These are phyloP conservation scores for Paragyromitra xinjiangensis DNA, from an alignment of 495 filamentous ascomycete genomes.

Conservation along the genomic window DNA sequence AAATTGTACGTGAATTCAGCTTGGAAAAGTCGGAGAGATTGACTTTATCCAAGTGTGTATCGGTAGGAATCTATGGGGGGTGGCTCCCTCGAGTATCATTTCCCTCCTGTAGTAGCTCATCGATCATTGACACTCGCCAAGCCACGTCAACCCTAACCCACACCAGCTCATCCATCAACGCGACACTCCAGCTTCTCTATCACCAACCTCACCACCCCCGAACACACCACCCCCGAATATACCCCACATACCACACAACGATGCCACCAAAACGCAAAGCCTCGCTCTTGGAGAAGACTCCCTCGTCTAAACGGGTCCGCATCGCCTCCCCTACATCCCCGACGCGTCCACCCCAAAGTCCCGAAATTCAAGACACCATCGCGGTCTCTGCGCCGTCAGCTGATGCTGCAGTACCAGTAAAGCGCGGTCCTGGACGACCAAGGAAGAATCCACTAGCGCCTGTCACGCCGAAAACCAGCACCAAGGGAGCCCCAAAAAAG, in stretches of 20 bases:
- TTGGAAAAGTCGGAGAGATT: no score
- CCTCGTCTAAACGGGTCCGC: slow-evolving; percentile 45
- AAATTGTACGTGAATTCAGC: no score
- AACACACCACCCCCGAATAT: slow-evolving; percentile 6
- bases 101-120: neutral
- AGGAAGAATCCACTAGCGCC: slow-evolving; percentile 18
- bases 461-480: slow-evolving; percentile 3
- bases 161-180: slow-evolving; percentile 7
- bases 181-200: neutral
- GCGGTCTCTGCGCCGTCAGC: neutral
- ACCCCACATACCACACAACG: neutral
- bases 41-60: no score
- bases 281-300: slow-evolving; percentile 19
- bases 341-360: slow-evolving; percentile 22
- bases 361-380: slow-evolving; percentile 26
- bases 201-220: slow-evolving; percentile 5
- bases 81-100: no score
- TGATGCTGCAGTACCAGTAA: neutral
- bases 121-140: slow-evolving; percentile 14
- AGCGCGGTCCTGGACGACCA: slow-evolving; percentile 27
- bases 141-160: slow-evolving; percentile 6
- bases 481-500: neutral
- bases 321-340: slow-evolving; percentile 29
- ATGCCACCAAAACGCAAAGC: slow-evolving; percentile 52
- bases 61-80: no score